These are phyloP conservation scores for Fusarium robinianum DNA, from an alignment of 2,329 filamentous ascomycete genomes.

Conservation along the genomic window DNA sequence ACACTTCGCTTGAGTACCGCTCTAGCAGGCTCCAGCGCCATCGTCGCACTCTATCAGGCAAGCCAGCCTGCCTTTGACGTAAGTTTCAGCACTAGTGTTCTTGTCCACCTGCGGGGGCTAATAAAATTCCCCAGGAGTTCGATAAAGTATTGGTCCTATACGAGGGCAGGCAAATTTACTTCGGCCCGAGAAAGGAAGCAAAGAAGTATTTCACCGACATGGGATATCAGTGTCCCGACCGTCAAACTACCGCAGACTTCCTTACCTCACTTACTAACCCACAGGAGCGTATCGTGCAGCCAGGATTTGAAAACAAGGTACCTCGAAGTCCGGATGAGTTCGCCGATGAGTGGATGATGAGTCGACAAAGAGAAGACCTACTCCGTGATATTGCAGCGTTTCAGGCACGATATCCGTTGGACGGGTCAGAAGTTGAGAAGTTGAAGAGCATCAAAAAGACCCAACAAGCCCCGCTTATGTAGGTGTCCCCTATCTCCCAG, in stretches of 20 bases:
- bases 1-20: constrained; percentile 23
- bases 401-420: constrained; percentile 5
- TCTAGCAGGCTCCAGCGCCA: constrained; percentile 15
- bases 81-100: neutral
- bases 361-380: constrained; percentile 5
- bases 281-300: constrained; percentile 25
- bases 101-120: neutral
- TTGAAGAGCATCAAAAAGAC: constrained; percentile 12
- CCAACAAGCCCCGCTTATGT: constrained; percentile 23
- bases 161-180: constrained; percentile 70
- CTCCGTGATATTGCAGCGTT: constrained; percentile 12
- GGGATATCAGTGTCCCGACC: constrained; percentile 62
- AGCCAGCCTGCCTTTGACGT: constrained; percentile 55
- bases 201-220: constrained; percentile 67
- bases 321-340: constrained; percentile 45
- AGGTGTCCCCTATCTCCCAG: neutral
- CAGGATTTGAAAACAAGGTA: constrained; percentile 17
- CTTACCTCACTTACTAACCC: constrained; percentile 59
- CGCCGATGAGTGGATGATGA: constrained; percentile 40
- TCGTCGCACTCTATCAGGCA: constrained; percentile 60
- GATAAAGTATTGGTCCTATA: constrained; percentile 71
- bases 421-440: constrained; percentile 9
- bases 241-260: constrained; percentile 74
- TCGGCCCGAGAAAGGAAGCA: constrained; percentile 63
- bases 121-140: no score